Percentiles rank a stretch among this genome's conserved stretches.
Evolutionary conservation across 2,329 filamentous ascomycete genomes (phyloP).

Genomic region (Beauveria australis): DNA sequence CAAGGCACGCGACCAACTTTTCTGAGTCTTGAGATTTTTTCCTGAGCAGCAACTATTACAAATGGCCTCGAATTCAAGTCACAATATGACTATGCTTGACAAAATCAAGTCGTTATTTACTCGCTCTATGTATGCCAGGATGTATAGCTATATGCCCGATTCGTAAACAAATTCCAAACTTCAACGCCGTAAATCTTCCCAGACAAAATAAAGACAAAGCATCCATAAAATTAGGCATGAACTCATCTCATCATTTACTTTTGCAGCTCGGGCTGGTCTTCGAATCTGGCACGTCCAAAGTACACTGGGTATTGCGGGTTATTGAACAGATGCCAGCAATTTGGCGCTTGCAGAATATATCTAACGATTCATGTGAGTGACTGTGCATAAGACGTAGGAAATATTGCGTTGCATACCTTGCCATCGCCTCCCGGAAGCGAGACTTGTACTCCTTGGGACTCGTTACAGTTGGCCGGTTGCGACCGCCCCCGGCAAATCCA

Average conservation of each 20-base stretch:
- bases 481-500: constrained; percentile 66
- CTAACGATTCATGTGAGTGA: constrained; percentile 22
- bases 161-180: not conserved
- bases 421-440: constrained; percentile 93
- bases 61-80: not conserved
- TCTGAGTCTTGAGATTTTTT: not conserved
- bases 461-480: constrained; percentile 87
- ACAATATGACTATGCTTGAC: not conserved
- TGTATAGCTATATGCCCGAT: not conserved
- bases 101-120: not conserved
- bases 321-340: constrained; percentile 66
- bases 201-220: not conserved
- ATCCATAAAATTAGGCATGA: not conserved
- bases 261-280: constrained; percentile 25
- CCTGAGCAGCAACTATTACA: not conserved
- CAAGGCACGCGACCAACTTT: not conserved
- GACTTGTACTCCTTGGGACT: constrained; percentile 97
- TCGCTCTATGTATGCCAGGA: constrained; percentile 1
- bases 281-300: constrained; percentile 30
- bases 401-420: constrained; percentile 54
- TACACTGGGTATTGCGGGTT: constrained; percentile 30
- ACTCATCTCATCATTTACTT: not conserved
- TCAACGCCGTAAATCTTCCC: constrained; percentile 1
- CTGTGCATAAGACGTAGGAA: not conserved
- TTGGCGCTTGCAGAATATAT: constrained; percentile 67